A percentile compares a stretch with the other conserved stretches of the same genome.
These are phyloP conservation scores for Begonia masoniana DNA, from an alignment of 306 rosid genomes.

Conservation along the genomic window DNA sequence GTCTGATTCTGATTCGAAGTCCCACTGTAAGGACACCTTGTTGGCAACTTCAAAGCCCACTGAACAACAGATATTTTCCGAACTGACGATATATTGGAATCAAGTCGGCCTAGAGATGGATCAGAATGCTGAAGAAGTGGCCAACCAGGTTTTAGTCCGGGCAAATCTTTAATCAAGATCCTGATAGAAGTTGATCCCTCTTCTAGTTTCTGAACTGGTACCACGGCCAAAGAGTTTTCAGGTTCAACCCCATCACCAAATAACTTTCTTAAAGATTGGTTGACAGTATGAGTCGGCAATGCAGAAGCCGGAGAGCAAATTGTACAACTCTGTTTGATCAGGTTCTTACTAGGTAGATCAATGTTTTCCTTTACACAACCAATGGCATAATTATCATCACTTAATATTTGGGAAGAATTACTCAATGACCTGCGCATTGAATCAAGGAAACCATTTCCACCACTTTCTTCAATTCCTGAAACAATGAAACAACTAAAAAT, in stretches of 20 bases:
- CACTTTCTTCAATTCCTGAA: slow-evolving; percentile 35
- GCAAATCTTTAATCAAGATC: slow-evolving; percentile 25
- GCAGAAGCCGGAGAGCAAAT: slow-evolving; percentile 31
- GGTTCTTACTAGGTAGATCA: too few species aligned
- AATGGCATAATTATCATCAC: slow-evolving; percentile 17
- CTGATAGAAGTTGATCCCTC: slow-evolving; percentile 18
- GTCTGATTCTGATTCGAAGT: slow-evolving; percentile 17
- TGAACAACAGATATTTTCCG: slow-evolving; percentile 66
- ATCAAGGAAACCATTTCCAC: slow-evolving; percentile 29
- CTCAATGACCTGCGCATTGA: slow-evolving; percentile 24
- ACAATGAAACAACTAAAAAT: slow-evolving; percentile 8
- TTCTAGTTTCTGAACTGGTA: slow-evolving; percentile 41
- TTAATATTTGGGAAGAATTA: slow-evolving; percentile 31
- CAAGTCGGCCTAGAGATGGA: slow-evolving; percentile 15
- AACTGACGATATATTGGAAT: slow-evolving; percentile 16
- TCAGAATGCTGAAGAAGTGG: slow-evolving; percentile 53
- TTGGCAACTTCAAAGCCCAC: slow-evolving; percentile 92
- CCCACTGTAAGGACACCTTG: slow-evolving; percentile 23
- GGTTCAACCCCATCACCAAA: slow-evolving; percentile 16
- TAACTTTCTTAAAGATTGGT: slow-evolving; percentile 22
- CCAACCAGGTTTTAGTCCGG: slow-evolving; percentile 80
- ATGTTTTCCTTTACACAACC: slow-evolving; percentile 15
- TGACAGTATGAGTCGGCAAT: too few species aligned
- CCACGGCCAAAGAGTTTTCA: slow-evolving; percentile 59
- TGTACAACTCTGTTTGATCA: slow-evolving; percentile 28